Evolutionary conservation across 2,329 filamentous ascomycete species (phyloP).

Genomic region (Balansia obtecta): DNA sequence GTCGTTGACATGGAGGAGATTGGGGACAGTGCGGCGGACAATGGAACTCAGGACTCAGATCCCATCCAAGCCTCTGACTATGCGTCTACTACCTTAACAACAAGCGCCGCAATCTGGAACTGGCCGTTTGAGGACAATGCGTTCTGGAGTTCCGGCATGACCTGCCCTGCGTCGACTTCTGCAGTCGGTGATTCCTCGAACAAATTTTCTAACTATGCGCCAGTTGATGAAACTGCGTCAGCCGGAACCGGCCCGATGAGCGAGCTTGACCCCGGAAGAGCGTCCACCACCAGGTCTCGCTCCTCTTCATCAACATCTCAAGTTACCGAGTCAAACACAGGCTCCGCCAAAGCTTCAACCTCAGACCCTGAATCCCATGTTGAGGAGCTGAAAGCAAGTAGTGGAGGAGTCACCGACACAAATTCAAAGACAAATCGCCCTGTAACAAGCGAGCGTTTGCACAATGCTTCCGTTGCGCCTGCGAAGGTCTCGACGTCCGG

Average conservation of each 20-base stretch:
- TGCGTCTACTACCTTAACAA: background rate
- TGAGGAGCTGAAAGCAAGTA: background rate
- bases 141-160: background rate
- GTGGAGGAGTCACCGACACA: background rate
- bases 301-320: background rate
- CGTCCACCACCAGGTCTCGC: background rate
- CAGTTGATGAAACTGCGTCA: background rate
- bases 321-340: background rate
- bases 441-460: conserved; percentile 1
- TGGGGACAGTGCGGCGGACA: background rate
- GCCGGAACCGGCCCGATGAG: background rate
- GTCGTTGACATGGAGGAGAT: conserved; percentile 21
- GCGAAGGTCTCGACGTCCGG: conserved; percentile 6
- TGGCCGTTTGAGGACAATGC: background rate
- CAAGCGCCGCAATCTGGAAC: background rate
- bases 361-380: background rate
- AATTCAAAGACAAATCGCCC: background rate
- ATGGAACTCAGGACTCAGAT: background rate
- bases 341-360: background rate
- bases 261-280: background rate
- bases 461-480: conserved; percentile 3
- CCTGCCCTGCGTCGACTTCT: background rate
- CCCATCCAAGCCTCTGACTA: background rate
- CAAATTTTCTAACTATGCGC: background rate
- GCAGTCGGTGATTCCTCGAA: background rate